Base-by-base conservation (phyloP, 495 filamentous ascomycete species). In the Achaetomiella virescens region DNA sequence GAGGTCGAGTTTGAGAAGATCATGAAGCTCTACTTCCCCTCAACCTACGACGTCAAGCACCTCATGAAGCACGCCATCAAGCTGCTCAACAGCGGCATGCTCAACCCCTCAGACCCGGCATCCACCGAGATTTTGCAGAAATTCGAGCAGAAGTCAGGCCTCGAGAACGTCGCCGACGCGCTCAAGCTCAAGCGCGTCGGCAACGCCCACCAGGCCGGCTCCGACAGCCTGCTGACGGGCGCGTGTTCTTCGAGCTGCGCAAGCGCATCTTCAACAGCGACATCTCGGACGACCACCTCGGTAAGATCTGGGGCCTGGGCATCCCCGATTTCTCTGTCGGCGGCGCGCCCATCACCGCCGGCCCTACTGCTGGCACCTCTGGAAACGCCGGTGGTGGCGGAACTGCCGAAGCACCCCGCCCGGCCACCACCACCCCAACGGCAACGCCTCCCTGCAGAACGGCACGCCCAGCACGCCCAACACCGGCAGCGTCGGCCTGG, bases 1-100 rank as follows among this genome's bases (percentile, higher is more conserved):
- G 93, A 97, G 66, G 79, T 81, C 40, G 85, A 91, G 48, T 98
- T 96, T 69, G 87, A 91, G 65, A 80, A 83, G 53, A 76, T 89
- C 17, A 87, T 97, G 55, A 85, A 85, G 53, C 87, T 87, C 46
- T 97, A 90, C 76, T 98, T 98, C 72, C 95, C 93, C 0, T 83
- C 81, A 8, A 82, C 96, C 0, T 95, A 92, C 69, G 93, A 98
- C 63, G 91, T 97, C 66, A 98, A 98, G 72, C 96, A 90, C 72
- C 83, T 98, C 44, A 91, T 96, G 83, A 96, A 96, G 66, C 67
- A 75, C 45, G 78, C 77, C 6, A 75, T 79, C 58, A 76, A 74
- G 60, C 71, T 76, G 35, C 84, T 91, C 59, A 84, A 83, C 17
- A 83, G 80, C 54, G 83, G 86, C 52, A 77, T 81, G 44, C 78